Evolutionary conservation across 129 eudicot species (phyloP), one percentile per base, ranked within the genome.

Genomic region (Escallonia herrerae): DNA sequence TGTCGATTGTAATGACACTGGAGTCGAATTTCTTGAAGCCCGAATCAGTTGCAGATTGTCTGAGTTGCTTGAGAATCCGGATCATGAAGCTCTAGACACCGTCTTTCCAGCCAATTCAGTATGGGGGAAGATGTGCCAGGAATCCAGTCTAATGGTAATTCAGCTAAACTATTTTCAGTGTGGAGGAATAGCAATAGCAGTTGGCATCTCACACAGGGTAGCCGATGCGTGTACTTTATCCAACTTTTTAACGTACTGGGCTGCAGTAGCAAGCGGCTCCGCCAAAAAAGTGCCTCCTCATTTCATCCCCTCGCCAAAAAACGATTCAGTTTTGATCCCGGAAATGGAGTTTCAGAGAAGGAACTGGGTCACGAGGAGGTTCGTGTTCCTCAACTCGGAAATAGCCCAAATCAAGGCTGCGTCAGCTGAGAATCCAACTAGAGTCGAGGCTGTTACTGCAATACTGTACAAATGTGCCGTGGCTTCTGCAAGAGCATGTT

Each of bases 381-480:
- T 49, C 4, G 46, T 12, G 46, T 49, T 49, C 65, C 43, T 37
- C 8, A 60, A 60, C 48, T 10, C 8, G 15, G 45, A 38, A 4
- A 10, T 60, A 1, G 14, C 15, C 11, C 15, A 14, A 58, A 7
- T 37, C 10, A 33, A 5, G n/a, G 6, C 41, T 22, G 43, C 2
- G 13, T 42, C 15, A 22, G 22, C 33, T 11, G 40, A 62, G 44
- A 65, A 74, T 4, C 66, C 70, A 43, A 70, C 80, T 3, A 65
- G 76, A 33, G 38, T 56, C 2, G 80, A 71, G 51, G 77, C 56
- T 44, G 52, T 80, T 39, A 69, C 61, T 13, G 55, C 76, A 67
- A 48, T 73, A 8, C 69, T 79, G 7, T 63, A 63, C 41, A 68
- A 43, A 59, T 73, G 60, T 60, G 47, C 69, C 3, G 8, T 72